Evolutionary conservation across 371 early-diverging fungal genomes (phyloP), one percentile per base, ranked within the genome.

Genomic region (Circinella minor): DNA sequence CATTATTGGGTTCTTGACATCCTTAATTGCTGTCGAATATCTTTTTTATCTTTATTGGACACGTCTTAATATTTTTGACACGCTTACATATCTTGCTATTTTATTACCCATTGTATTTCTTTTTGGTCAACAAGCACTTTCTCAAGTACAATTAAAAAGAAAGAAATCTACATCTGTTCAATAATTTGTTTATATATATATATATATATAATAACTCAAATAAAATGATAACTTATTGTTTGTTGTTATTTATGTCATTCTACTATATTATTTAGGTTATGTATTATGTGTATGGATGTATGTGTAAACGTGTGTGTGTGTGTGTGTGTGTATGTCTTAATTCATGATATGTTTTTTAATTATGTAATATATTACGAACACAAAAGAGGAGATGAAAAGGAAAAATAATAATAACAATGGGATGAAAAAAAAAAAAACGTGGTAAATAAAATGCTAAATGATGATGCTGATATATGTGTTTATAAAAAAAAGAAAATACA

Each of bases 11-110:
- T 92, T 91, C 75, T 71, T 91, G 55, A 81, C 72, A 18, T 80
- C 89, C 14, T 75, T 92, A 37, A 85, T 77, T 36, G 80, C 81
- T 54, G 81, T 87, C 66, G 86, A 90, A 71, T 82, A 77, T 36
- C 79, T 92, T 27, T 89, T 90, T 66, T 89, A 86, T 78, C 77
- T 84, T 51, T 93, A 91, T 80, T 93, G 92, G 92, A 83, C 87
- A 15, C 73, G 82, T 51, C 80, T 91, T 63, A 92, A 90, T 73
- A 72, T 93, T 55, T 90, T 92, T 76, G 88, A 92, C 74, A 86
- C 90, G 27, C 82, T 93, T 17, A 84, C 84, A 17, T 91, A 89
- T 72, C 81, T 91, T 7, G 76, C 81, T 55, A 79, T 80, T 6
- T 72, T 90, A 13, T 78, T 84, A 38, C 34, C 83, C n/a, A 69